Conservation (phyloP, 306 rosid genomes). For the Hylodesmum podocarpum region DNA sequence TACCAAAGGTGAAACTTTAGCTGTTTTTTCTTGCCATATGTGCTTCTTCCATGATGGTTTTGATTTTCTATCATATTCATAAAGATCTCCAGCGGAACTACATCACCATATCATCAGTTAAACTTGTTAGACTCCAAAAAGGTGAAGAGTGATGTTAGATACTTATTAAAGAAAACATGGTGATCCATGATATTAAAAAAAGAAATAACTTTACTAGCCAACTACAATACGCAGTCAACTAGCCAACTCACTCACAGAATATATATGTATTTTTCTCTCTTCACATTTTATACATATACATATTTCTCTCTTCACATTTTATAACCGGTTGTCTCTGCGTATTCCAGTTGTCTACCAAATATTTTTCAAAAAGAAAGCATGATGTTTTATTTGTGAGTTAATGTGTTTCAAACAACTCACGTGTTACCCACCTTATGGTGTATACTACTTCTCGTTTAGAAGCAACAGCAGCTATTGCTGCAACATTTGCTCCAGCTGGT, state of each 20-base stretch:
- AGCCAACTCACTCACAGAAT: no score
- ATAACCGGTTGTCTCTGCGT: no score
- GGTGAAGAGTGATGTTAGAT: slow-evolving; percentile 10
- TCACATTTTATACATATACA: no score
- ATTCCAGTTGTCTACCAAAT: no score
- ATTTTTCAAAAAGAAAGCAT: neutral
- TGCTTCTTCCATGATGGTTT: slow-evolving; percentile 94
- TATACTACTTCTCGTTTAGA: slow-evolving; percentile 67
- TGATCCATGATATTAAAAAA: neutral
- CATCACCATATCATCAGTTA: slow-evolving; percentile 30
- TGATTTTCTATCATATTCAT: slow-evolving; percentile 74
- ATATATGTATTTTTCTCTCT: no score
- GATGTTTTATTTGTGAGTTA: neutral
- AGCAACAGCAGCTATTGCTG: slow-evolving; percentile 80
- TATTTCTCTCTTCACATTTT: no score
- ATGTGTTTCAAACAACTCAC: neutral
- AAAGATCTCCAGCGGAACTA: slow-evolving; percentile 89
- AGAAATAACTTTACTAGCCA: no score
- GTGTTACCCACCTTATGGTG: slow-evolving; percentile 75
- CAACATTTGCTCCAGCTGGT: slow-evolving; percentile 91
- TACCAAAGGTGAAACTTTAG: slow-evolving; percentile 45
- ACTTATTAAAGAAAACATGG: neutral
- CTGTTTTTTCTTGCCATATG: slow-evolving; percentile 63
- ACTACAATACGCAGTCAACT: no score
- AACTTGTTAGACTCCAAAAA: slow-evolving; percentile 23